phyloP scores from a whole-genome alignment of 2,329 filamentous ascomycete species.

The Lasiodiplodia theobromae region DNA sequence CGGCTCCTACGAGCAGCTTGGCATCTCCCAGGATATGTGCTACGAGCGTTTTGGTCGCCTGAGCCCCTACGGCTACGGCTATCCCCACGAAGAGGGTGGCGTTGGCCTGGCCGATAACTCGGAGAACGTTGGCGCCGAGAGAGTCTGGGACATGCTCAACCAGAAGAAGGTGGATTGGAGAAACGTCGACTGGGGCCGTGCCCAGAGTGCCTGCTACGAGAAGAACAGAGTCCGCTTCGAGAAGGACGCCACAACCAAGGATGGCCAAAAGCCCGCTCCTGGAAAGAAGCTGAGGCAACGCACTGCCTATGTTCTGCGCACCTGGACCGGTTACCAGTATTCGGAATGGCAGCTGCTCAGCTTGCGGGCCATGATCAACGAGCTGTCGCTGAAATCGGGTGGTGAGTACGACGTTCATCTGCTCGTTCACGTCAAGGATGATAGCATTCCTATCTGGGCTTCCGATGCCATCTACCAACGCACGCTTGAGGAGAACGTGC shows the following conservation, averaged over 20 bases:
- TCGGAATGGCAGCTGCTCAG: constrained; percentile 80
- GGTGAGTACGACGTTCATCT: constrained; percentile 88
- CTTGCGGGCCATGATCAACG: constrained; percentile 82
- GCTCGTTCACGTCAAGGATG: constrained; percentile 83
- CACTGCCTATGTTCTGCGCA: constrained; percentile 83
- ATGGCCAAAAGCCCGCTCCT: constrained; percentile 36
- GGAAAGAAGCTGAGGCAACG: constrained; percentile 58
- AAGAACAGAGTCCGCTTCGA: constrained; percentile 58
- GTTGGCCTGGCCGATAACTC: constrained; percentile 57
- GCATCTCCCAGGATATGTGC: constrained; percentile 56
- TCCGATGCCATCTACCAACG: constrained; percentile 72
- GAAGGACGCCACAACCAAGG: constrained; percentile 39
- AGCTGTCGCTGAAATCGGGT: constrained; percentile 80
- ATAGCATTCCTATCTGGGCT: constrained; percentile 77
- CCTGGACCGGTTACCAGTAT: constrained; percentile 84
- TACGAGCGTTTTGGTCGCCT: constrained; percentile 60
- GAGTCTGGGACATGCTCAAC: constrained; percentile 66
- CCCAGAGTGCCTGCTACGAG: constrained; percentile 56
- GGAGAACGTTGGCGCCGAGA: constrained; percentile 52
- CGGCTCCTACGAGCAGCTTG: constrained; percentile 57
- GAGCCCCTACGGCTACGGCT: constrained; percentile 60
- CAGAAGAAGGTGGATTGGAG: constrained; percentile 57
- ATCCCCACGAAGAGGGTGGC: constrained; percentile 53
- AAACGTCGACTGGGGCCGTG: constrained; percentile 57
- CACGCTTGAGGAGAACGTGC: constrained; percentile 72